phyloP scores from a whole-genome alignment of 2,329 filamentous ascomycete species.

The Colletotrichum graminicola region DNA sequence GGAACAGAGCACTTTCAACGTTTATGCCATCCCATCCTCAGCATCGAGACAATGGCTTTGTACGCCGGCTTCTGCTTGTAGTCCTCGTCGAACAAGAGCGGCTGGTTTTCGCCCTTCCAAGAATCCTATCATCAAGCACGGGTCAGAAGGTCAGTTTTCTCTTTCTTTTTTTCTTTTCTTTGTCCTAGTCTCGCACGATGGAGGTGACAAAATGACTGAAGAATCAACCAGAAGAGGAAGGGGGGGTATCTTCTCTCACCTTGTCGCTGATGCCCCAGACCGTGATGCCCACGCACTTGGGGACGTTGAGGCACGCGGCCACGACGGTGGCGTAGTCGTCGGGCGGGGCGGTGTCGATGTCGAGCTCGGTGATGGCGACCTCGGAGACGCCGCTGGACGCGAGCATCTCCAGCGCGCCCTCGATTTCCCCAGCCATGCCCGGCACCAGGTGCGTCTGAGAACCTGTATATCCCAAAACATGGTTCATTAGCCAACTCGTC shows the following conservation, averaged over 20 bases:
- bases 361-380: constrained; percentile 75
- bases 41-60: constrained; percentile 56
- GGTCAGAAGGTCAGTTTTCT: not conserved
- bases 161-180: too few relatives aligned
- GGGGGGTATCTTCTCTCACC: constrained; percentile 48
- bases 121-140: constrained; percentile 55
- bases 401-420: constrained; percentile 64
- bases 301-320: constrained; percentile 68
- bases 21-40: constrained; percentile 34
- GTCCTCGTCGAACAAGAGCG: constrained; percentile 65
- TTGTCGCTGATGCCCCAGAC: constrained; percentile 68
- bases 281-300: constrained; percentile 74
- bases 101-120: constrained; percentile 62
- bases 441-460: constrained; percentile 67
- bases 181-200: not conserved
- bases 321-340: constrained; percentile 69
- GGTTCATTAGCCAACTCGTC: not conserved
- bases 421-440: constrained; percentile 58
- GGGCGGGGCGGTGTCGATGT: constrained; percentile 70
- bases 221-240: too few relatives aligned
- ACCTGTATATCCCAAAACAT: constrained; percentile 44
- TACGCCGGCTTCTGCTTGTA: constrained; percentile 66
- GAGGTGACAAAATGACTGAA: too few relatives aligned
- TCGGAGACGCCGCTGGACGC: constrained; percentile 64
- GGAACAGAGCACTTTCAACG: not conserved